Conservation (phyloP, 2,329 filamentous ascomycete genomes). For the Biscogniauxia marginata region DNA sequence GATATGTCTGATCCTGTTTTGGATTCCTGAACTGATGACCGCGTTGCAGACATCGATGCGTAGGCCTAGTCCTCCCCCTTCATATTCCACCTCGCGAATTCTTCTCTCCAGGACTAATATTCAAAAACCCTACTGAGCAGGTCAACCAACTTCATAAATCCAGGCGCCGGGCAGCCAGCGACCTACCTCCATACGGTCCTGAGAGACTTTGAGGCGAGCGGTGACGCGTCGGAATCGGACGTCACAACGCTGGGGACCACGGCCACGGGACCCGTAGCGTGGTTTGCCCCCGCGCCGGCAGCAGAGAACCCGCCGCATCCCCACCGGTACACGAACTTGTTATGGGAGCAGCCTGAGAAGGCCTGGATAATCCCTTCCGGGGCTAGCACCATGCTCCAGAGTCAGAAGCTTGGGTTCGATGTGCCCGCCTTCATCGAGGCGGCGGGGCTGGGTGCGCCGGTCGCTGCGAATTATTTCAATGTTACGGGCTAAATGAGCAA, state of each 20-base stretch:
- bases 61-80: conserved; percentile 8
- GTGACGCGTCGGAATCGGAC: conserved; percentile 17
- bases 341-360: conserved; percentile 36
- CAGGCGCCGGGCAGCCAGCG: conserved; percentile 21
- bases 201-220: conserved; percentile 28
- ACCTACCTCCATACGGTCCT: conserved; percentile 33
- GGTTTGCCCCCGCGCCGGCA: conserved; percentile 33
- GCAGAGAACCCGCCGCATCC: conserved; percentile 36
- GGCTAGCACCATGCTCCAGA: conserved; percentile 31
- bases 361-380: conserved; percentile 31
- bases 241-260: conserved; percentile 23
- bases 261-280: conserved; percentile 24
- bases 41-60: conserved; percentile 28
- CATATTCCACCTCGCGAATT: neutral
- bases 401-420: conserved; percentile 33
- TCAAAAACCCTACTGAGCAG: conserved; percentile 10
- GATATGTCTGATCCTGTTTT: too few species aligned
- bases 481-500: conserved; percentile 25
- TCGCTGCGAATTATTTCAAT: conserved; percentile 36
- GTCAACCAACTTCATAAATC: conserved; percentile 31
- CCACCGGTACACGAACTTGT: conserved; percentile 38
- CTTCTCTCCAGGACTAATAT: conserved; percentile 1
- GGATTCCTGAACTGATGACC: conserved; percentile 20
- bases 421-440: conserved; percentile 32
- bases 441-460: conserved; percentile 27